Percentiles rank a stretch among this genome's conserved stretches.
phyloP scores from a whole-genome alignment of 345 rosid genomes.

The Pseudoturritis turrita region DNA sequence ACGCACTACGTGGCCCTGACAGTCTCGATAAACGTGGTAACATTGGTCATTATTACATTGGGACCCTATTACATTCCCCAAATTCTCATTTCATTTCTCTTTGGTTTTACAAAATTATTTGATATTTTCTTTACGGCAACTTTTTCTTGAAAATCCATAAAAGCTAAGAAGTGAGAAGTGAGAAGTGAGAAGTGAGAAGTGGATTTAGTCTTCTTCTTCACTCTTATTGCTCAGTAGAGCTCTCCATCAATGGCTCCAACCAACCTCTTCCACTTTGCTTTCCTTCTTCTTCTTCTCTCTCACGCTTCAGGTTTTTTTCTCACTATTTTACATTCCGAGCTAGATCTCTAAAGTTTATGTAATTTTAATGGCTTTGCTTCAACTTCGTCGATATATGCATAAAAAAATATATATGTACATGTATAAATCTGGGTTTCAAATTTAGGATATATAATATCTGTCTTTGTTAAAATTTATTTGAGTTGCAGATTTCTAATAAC shows the following conservation, averaged over 20 bases:
- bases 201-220: not conserved
- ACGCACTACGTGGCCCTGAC: constrained; percentile 24
- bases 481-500: not conserved
- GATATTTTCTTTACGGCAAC: not conserved
- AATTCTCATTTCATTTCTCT: not conserved
- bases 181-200: not conserved
- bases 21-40: constrained; percentile 22
- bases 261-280: constrained; percentile 5
- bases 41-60: constrained; percentile 26
- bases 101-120: not conserved
- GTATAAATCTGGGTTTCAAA: too few species aligned
- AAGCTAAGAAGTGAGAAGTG: not conserved
- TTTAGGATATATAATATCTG: too few species aligned
- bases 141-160: constrained; percentile 1
- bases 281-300: constrained; percentile 33
- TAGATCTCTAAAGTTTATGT: not conserved
- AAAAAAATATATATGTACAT: too few species aligned
- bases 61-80: constrained; percentile 29
- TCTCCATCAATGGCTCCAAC: constrained; percentile 24
- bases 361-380: not conserved
- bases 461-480: not conserved
- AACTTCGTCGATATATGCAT: too few species aligned
- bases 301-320: constrained; percentile 35
- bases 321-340: not conserved
- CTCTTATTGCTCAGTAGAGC: constrained; percentile 15